Evolutionary conservation across 2,329 filamentous ascomycete genomes (phyloP).

Genomic region (Ophiosphaerella korrae): DNA sequence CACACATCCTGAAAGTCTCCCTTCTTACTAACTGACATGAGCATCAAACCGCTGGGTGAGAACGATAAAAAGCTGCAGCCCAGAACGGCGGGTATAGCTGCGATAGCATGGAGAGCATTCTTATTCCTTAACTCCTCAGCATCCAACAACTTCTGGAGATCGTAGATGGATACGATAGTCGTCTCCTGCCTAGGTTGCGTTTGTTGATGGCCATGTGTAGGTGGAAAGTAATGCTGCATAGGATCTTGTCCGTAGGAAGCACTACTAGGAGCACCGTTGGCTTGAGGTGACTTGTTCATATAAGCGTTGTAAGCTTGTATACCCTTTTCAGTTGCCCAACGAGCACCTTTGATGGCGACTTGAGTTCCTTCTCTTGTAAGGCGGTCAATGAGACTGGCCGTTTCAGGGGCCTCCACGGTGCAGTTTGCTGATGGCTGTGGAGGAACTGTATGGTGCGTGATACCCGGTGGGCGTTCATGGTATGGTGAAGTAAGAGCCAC

Average conservation of each 20-base stretch:
- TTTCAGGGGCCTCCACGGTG: slow-evolving; percentile 72
- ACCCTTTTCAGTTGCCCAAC: slow-evolving; percentile 78
- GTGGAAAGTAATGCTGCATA: slow-evolving; percentile 68
- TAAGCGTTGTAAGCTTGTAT: slow-evolving; percentile 80
- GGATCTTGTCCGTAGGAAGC: slow-evolving; percentile 36
- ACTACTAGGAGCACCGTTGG: slow-evolving; percentile 21
- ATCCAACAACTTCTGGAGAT: slow-evolving; percentile 65
- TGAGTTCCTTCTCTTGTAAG: slow-evolving; percentile 80
- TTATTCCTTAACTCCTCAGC: slow-evolving; percentile 55
- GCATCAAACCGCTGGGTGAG: slow-evolving; percentile 71
- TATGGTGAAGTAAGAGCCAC: slow-evolving; percentile 58
- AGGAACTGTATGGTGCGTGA: slow-evolving; percentile 67
- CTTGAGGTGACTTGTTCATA: slow-evolving; percentile 62
- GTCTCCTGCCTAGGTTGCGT: slow-evolving; percentile 63
- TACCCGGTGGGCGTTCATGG: slow-evolving; percentile 61
- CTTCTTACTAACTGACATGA: slow-evolving; percentile 81
- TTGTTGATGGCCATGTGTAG: slow-evolving; percentile 71
- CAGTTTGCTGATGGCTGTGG: slow-evolving; percentile 70
- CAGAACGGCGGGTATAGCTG: slow-evolving; percentile 72
- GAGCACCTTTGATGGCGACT: slow-evolving; percentile 74
- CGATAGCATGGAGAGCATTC: slow-evolving; percentile 63
- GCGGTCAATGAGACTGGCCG: slow-evolving; percentile 74
- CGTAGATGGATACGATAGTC: slow-evolving; percentile 75
- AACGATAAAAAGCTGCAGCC: slow-evolving; percentile 84
- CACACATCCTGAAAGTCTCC: slow-evolving; percentile 84